Conservation (phyloP, 1,139 yeast genomes). For the Diutina catenulata region DNA sequence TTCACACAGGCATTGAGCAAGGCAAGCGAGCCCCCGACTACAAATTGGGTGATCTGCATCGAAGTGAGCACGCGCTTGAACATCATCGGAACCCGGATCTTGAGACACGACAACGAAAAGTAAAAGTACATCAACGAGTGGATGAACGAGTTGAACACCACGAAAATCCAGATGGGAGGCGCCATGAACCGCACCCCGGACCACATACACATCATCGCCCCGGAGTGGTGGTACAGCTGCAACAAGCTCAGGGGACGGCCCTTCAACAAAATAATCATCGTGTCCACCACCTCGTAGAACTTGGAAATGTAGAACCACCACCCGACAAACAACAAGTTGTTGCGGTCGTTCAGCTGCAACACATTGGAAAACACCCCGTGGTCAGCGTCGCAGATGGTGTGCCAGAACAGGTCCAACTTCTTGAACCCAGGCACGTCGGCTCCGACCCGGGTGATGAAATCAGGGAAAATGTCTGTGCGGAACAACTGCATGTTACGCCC, state of each 20-base stretch:
- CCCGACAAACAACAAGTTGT: constrained; percentile 49
- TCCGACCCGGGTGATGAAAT: constrained; percentile 13
- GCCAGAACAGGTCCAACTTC: constrained; percentile 34
- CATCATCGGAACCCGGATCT: constrained; percentile 45
- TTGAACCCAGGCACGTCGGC: constrained; percentile 8
- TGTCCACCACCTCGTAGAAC: constrained; percentile 64
- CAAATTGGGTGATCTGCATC: constrained; percentile 60
- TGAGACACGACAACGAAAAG: constrained; percentile 52
- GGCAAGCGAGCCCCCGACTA: constrained; percentile 61
- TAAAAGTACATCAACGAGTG: constrained; percentile 71
- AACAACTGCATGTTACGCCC: constrained; percentile 20
- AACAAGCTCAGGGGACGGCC: constrained; percentile 59
- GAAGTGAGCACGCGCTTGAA: constrained; percentile 54
- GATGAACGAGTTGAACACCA: constrained; percentile 66
- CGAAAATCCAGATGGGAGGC: constrained; percentile 76
- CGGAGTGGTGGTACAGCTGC: constrained; percentile 73
- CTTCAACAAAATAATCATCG: constrained; percentile 54
- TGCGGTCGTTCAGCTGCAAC: constrained; percentile 13
- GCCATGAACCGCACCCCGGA: constrained; percentile 61
- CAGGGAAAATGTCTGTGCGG: constrained; percentile 5
- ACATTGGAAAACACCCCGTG: constrained; percentile 41
- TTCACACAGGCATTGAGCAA: constrained; percentile 49
- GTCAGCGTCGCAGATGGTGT: constrained; percentile 49
- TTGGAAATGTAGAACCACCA: constrained; percentile 63
- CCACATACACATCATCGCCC: constrained; percentile 82